These are phyloP conservation scores for Clarireedia paspali DNA, from an alignment of 2,329 filamentous ascomycete species.

Conservation along the genomic window DNA sequence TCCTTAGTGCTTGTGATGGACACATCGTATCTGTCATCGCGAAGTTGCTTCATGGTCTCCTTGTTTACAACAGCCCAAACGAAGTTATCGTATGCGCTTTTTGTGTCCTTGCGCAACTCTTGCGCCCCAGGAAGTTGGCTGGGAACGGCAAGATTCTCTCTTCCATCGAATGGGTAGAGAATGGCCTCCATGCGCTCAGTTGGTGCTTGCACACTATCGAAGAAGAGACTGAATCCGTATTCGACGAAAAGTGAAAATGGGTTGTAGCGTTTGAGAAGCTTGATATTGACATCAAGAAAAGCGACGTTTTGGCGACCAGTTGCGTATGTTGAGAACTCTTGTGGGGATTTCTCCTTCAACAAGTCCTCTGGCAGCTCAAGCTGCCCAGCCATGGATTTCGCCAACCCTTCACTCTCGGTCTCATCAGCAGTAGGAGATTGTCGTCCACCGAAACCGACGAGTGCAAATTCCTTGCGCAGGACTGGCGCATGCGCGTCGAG, in stretches of 20 bases:
- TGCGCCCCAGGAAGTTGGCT: constrained; percentile 49
- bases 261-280: constrained; percentile 26
- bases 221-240: constrained; percentile 62
- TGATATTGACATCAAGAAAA: constrained; percentile 66
- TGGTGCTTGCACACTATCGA: constrained; percentile 66
- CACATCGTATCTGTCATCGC: constrained; percentile 89
- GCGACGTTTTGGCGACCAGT: constrained; percentile 89
- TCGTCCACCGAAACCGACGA: constrained; percentile 69
- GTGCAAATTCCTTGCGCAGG: constrained; percentile 74
- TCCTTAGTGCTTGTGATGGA: constrained; percentile 93
- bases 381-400: constrained; percentile 32
- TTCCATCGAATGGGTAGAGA: constrained; percentile 86
- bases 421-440: constrained; percentile 39
- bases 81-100: constrained; percentile 77
- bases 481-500: constrained; percentile 63
- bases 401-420: constrained; percentile 34
- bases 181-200: constrained; percentile 68
- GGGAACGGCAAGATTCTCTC: constrained; percentile 72
- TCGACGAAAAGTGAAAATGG: constrained; percentile 48
- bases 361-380: constrained; percentile 44
- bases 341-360: constrained; percentile 79
- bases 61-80: constrained; percentile 97
- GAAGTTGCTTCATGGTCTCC: constrained; percentile 79
- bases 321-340: constrained; percentile 81
- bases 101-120: constrained; percentile 47